A percentile compares a stretch with the other conserved stretches of the same genome.
Evolutionary conservation across 2,329 filamentous ascomycete genomes (phyloP).

Genomic region (Talaromyces rugulosus): DNA sequence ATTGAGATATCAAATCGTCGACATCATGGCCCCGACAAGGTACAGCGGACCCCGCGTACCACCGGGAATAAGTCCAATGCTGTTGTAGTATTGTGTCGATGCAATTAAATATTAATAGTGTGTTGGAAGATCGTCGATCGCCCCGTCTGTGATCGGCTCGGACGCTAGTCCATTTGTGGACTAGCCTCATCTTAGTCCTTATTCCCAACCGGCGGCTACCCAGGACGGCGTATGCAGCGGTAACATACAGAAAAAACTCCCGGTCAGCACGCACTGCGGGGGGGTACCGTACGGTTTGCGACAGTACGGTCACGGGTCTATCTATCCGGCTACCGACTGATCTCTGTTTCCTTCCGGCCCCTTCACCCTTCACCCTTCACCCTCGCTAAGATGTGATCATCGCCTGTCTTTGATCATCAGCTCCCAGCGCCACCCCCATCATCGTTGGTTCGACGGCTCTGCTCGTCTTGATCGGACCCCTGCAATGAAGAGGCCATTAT

Average conservation of each 20-base stretch:
- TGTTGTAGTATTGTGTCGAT: neutral
- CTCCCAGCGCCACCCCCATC: neutral
- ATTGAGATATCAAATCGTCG: neutral
- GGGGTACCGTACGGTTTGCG: neutral
- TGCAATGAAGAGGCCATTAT: neutral
- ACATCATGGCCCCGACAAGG: neutral
- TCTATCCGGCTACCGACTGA: neutral
- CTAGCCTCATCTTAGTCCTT: neutral
- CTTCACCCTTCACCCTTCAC: too few relatives aligned
- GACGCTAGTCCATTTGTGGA: neutral
- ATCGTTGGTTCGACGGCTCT: neutral
- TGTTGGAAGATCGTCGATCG: neutral
- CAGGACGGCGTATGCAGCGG: neutral
- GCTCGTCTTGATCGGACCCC: neutral
- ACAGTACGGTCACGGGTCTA: neutral
- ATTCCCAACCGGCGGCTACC: neutral
- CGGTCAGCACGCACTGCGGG: neutral
- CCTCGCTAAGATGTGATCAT: too few relatives aligned
- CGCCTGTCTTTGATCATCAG: neutral
- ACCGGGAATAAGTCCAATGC: too few relatives aligned
- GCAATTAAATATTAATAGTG: neutral
- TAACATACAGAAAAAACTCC: neutral
- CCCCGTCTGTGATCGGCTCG: neutral
- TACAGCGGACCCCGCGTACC: neutral
- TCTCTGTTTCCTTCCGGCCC: neutral